Evolutionary conservation across 2,329 filamentous ascomycete genomes (phyloP).

Genomic region (Claviceps capensis): DNA sequence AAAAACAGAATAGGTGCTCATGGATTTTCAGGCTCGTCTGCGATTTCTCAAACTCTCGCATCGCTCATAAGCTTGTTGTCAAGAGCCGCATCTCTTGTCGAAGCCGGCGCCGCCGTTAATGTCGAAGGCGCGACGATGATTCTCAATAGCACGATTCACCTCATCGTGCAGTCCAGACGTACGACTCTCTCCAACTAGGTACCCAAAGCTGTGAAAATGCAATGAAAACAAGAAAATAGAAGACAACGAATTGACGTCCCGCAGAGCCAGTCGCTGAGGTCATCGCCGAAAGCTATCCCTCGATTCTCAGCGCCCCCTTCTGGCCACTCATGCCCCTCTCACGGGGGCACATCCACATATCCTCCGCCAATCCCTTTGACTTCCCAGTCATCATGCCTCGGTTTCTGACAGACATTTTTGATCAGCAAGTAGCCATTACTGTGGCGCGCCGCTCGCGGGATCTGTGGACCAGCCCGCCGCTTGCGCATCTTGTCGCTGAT

Average conservation of each 20-base stretch:
- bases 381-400: slow-evolving; percentile 11
- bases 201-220: neutral
- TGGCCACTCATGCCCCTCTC: slow-evolving; percentile 14
- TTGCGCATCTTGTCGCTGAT: slow-evolving; percentile 8
- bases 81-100: slow-evolving; percentile 10
- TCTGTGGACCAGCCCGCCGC: slow-evolving; percentile 10
- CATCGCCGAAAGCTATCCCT: slow-evolving; percentile 6
- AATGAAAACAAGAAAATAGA: neutral
- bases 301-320: slow-evolving; percentile 8
- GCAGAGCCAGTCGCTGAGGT: slow-evolving; percentile 12
- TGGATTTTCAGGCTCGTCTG: neutral
- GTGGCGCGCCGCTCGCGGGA: slow-evolving; percentile 5
- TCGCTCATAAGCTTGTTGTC: slow-evolving; percentile 2
- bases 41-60: slow-evolving; percentile 1
- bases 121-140: slow-evolving; percentile 8
- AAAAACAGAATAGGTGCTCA: neutral
- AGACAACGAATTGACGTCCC: neutral
- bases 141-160: slow-evolving; percentile 11
- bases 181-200: neutral
- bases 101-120: slow-evolving; percentile 10
- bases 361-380: slow-evolving; percentile 9
- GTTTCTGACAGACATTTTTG: slow-evolving; percentile 11
- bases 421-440: slow-evolving; percentile 10
- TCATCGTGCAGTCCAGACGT: slow-evolving; percentile 8
- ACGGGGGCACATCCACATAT: slow-evolving; percentile 12